Conservation (phyloP, 768 basidiomycete species). For the Astraeus odoratus region DNA sequence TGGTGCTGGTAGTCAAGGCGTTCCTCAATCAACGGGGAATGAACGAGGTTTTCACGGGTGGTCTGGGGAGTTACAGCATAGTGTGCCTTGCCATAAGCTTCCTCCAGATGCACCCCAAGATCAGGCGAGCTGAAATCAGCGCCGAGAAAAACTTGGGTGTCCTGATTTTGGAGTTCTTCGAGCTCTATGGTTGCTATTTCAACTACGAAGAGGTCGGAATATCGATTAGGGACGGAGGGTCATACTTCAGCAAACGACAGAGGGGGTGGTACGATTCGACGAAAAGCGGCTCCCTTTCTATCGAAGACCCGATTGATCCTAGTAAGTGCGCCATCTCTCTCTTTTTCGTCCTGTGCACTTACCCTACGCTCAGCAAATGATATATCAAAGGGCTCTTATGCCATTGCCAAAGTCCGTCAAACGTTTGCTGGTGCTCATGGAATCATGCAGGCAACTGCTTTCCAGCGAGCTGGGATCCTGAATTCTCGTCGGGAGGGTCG, state of each 20-base stretch:
- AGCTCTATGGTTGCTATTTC: slow-evolving; percentile 88
- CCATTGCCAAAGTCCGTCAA: slow-evolving; percentile 71
- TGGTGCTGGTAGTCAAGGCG: slow-evolving; percentile 85
- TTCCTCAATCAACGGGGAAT: slow-evolving; percentile 85
- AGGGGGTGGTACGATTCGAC: slow-evolving; percentile 74
- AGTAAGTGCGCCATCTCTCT: slow-evolving; percentile 43
- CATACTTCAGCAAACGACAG: slow-evolving; percentile 76
- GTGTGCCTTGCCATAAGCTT: slow-evolving; percentile 92
- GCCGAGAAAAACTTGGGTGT: slow-evolving; percentile 86
- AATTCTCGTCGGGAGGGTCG: slow-evolving; percentile 47
- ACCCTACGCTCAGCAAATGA: slow-evolving; percentile 64
- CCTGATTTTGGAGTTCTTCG: slow-evolving; percentile 95
- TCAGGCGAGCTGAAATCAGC: slow-evolving; percentile 82
- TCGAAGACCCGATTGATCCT: slow-evolving; percentile 91
- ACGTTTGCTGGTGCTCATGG: slow-evolving; percentile 78
- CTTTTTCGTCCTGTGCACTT: background rate
- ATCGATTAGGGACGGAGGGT: slow-evolving; percentile 80
- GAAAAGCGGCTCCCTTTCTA: slow-evolving; percentile 56
- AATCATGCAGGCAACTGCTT: slow-evolving; percentile 73
- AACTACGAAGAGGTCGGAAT: slow-evolving; percentile 89
- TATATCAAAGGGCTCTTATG: slow-evolving; percentile 84
- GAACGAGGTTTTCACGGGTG: slow-evolving; percentile 98
- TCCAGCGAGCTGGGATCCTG: slow-evolving; percentile 55
- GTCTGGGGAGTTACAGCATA: slow-evolving; percentile 89
- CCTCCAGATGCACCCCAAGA: slow-evolving; percentile 95